A percentile compares a stretch with the other conserved stretches of the same genome.
These are phyloP conservation scores for Nigrospora sphaerica DNA, from an alignment of 2,329 filamentous ascomycete species.

Conservation along the genomic window DNA sequence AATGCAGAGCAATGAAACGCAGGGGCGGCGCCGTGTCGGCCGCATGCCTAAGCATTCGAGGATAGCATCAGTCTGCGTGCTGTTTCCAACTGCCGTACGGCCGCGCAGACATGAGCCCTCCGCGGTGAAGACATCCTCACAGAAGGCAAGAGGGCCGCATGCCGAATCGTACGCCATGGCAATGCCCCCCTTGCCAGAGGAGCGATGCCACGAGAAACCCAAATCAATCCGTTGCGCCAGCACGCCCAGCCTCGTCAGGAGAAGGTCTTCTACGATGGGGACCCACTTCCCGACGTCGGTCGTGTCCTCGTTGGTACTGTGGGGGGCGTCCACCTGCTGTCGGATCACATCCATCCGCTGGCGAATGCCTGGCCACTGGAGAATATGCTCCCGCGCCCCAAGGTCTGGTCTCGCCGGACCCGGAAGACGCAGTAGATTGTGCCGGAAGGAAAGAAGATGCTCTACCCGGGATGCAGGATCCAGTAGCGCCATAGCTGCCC, in stretches of 20 bases:
- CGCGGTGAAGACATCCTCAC: too few species aligned
- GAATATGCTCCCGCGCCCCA: constrained; percentile 25
- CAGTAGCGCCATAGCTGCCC: constrained; percentile 22
- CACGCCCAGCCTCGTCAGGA: neutral
- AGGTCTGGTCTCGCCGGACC: constrained; percentile 17
- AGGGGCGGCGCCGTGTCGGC: too few species aligned
- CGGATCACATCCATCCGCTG: constrained; percentile 20
- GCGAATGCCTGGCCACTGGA: constrained; percentile 24
- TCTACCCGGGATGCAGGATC: constrained; percentile 24
- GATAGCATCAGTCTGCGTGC: too few species aligned
- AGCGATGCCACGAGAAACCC: too few species aligned
- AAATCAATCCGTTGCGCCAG: neutral
- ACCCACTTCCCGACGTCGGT: constrained; percentile 1
- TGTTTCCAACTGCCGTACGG: too few species aligned
- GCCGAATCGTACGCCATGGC: too few species aligned
- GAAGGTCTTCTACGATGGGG: neutral
- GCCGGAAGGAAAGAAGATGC: constrained; percentile 24
- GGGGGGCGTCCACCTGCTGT: constrained; percentile 17
- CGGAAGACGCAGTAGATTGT: too few species aligned
- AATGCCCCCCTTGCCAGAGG: too few species aligned
- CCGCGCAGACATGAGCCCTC: too few species aligned
- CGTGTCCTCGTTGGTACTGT: constrained; percentile 23
- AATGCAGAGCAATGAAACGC: too few species aligned
- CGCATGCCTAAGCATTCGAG: too few species aligned
- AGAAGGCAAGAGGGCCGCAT: too few species aligned